Conservation (phyloP, 768 basidiomycete genomes). For the Fomitopsis pulvina region DNA sequence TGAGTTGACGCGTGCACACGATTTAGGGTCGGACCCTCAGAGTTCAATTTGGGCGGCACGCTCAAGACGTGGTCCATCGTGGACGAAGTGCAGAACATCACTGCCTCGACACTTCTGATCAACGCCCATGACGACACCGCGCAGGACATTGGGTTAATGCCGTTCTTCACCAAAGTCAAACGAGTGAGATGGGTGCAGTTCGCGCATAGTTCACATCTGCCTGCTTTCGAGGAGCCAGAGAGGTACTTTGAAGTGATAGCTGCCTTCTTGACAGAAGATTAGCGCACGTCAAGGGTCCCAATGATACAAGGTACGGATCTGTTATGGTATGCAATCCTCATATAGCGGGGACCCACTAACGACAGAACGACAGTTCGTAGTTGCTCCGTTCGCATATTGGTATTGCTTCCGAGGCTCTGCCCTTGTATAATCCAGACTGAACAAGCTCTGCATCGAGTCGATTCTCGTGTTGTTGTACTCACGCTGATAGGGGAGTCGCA, state of each 20-base stretch:
- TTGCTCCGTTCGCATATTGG: no score
- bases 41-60: constrained; percentile 23
- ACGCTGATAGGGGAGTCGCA: neutral
- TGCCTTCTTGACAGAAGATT: constrained; percentile 20
- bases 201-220: constrained; percentile 24
- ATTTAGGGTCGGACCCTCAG: constrained; percentile 25
- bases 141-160: constrained; percentile 25
- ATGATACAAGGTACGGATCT: no score
- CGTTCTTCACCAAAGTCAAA: constrained; percentile 27
- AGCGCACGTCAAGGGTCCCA: no score
- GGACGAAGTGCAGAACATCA: constrained; percentile 20
- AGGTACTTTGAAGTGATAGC: constrained; percentile 22
- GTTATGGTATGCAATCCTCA: no score
- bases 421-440: no score
- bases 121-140: constrained; percentile 34
- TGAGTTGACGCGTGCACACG: neutral
- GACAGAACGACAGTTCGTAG: no score
- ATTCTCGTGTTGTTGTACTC: neutral
- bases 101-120: constrained; percentile 25
- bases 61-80: constrained; percentile 23
- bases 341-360: no score
- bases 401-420: no score
- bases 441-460: no score
- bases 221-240: constrained; percentile 28
- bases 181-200: constrained; percentile 27